Base-by-base conservation (phyloP, 805 yeast genomes). In the Kockiozyma suomiensis region DNA sequence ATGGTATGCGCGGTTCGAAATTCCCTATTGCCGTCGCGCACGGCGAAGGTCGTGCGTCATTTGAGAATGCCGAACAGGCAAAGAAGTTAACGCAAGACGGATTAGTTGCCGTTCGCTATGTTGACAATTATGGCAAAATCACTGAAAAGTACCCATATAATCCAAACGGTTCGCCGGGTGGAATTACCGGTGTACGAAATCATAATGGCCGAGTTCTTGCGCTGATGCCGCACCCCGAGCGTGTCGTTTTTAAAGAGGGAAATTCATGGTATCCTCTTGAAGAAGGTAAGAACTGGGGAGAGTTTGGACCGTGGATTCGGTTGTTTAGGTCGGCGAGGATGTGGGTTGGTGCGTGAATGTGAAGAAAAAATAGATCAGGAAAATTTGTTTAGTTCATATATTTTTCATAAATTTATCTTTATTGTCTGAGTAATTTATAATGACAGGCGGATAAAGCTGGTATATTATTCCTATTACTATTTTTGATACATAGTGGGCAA, bases 161-260 rank as follows among this genome's bases (percentile, higher is more conserved):
- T 80, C 98, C 99, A 58, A 94, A 94, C 76, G 99, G 99, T 46
- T 90, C 97, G 13, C 90, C 94, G 45, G 83, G 82, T 56, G 97
- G 97, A 76, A 89, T 94, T 69, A 88, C 97, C 40, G 99, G 97
- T 80, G 84, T 94, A 58, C 81, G 87, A 65, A 85, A 92, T 55
- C 90, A 90, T 54, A 90, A 89, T 72, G 98, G 98, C 66, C 86
- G 99, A 74, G 97, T 94, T 2, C 79, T 94, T 69, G 97, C 97
- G 3, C 84, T 94, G 91, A 94, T 94, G 99, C 99, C 99, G 49
- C 99, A 94, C 74, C 99, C 99, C 25, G 99, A 94, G 77, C 89
- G 99, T 78, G 94, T 89, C 53, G 81, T 86, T 58, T 83, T 97
- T 77, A 79, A 86, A 72, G 97, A 89, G 75, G 79, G 96, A 57